These are phyloP conservation scores for Sporothrix euskadiensis DNA, from an alignment of 2,329 filamentous ascomycete species.

Conservation along the genomic window DNA sequence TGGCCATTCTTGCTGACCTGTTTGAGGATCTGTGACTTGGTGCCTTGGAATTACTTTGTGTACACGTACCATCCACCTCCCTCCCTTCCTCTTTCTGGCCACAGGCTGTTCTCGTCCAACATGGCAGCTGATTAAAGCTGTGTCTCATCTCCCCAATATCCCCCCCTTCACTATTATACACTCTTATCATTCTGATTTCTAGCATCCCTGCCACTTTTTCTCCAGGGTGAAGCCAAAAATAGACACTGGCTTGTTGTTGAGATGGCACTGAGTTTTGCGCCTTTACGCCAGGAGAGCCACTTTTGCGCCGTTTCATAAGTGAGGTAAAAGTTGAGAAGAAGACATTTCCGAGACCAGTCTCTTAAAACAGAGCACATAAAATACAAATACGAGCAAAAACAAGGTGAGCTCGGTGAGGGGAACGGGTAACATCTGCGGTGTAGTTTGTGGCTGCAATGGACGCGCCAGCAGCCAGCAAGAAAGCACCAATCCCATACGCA, in stretches of 20 bases:
- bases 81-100: background rate
- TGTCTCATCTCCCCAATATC: background rate
- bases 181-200: background rate
- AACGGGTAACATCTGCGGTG: background rate
- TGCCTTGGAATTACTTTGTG: background rate
- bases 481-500: background rate
- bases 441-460: slow-evolving; percentile 1
- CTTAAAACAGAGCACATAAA: background rate
- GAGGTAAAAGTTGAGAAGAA: background rate
- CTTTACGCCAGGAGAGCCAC: background rate
- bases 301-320: background rate
- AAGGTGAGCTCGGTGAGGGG: slow-evolving; percentile 9
- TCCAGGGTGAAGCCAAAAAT: background rate
- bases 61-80: background rate
- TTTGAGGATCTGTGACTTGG: background rate
- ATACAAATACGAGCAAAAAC: background rate
- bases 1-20: background rate
- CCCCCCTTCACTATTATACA: too few relatives aligned
- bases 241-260: background rate
- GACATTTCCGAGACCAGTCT: too few relatives aligned
- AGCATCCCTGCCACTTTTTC: background rate
- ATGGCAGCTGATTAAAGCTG: background rate
- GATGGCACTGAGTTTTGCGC: background rate
- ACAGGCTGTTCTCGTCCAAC: background rate
- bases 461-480: background rate